Evolutionary conservation across 192 early-diverging fungal species (phyloP).

Genomic region (Chytriomyces confervae): DNA sequence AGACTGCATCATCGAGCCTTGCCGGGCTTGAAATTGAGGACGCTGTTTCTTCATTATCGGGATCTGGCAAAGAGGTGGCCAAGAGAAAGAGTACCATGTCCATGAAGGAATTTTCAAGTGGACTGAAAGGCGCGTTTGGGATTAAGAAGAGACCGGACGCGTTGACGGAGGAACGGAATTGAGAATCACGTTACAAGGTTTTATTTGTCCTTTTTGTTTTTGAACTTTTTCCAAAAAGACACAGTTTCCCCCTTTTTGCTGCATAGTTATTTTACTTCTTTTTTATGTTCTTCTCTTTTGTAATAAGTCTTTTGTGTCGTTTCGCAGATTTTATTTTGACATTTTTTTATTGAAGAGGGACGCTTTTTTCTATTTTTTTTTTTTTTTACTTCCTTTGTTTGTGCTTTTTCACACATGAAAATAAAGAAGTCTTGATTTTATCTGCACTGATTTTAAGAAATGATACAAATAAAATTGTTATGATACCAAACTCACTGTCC

Average conservation of each 20-base stretch:
- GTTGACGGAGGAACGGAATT: slow-evolving; percentile 6
- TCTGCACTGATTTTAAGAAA: background rate
- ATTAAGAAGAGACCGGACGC: slow-evolving; percentile 1
- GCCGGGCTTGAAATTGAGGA: background rate
- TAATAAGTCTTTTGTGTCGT: too few species aligned
- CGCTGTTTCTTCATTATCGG: background rate
- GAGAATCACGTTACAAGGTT: slow-evolving; percentile 6
- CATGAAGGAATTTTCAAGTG: slow-evolving; percentile 33
- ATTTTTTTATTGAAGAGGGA: too few species aligned
- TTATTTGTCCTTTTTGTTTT: background rate
- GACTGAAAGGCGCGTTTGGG: slow-evolving; percentile 13
- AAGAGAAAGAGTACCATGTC: slow-evolving; percentile 11
- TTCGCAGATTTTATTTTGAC: too few species aligned
- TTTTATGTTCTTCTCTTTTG: too few species aligned
- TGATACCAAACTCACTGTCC: background rate
- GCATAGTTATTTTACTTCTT: slow-evolving; percentile 21
- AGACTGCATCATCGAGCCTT: background rate
- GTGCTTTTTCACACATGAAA: background rate
- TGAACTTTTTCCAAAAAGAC: background rate
- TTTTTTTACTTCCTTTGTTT: background rate
- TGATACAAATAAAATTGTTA: too few species aligned
- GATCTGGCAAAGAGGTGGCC: background rate
- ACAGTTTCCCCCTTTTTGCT: background rate
- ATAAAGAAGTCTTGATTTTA: background rate
- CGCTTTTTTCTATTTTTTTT: background rate